Evolutionary conservation across 345 rosid species (phyloP).

Genomic region (Salix suchowensis): DNA sequence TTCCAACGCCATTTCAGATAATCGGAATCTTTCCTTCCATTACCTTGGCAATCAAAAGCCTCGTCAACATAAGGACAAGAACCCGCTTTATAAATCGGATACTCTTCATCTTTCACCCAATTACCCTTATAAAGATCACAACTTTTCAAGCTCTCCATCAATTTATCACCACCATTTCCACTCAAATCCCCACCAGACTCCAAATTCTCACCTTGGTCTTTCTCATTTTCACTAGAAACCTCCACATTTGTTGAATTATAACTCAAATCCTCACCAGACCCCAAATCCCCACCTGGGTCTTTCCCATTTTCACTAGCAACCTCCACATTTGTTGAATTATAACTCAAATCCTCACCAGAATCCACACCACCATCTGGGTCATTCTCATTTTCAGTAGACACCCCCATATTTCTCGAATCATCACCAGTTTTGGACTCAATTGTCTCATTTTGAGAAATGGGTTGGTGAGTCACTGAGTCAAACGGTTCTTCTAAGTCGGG

Average conservation of each 20-base stretch:
- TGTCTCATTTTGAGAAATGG: background rate
- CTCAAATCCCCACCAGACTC: slow-evolving; percentile 1
- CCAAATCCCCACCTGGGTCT: background rate
- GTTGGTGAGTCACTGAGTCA: background rate
- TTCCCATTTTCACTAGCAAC: background rate
- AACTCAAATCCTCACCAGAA: background rate
- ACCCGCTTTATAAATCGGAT: slow-evolving; percentile 69
- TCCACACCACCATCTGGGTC: background rate
- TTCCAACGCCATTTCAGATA: slow-evolving; percentile 86
- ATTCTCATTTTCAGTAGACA: background rate
- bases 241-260: background rate
- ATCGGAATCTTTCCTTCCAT: slow-evolving; percentile 67
- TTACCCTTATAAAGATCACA: slow-evolving; percentile 73
- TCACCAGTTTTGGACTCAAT: background rate
- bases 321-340: background rate
- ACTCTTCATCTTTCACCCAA: slow-evolving; percentile 67
- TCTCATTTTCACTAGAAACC: background rate
- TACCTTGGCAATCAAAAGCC: slow-evolving; percentile 79
- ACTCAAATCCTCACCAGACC: background rate
- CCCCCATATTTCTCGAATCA: background rate
- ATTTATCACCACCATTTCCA: background rate
- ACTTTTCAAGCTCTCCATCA: slow-evolving; percentile 27
- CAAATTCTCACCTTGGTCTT: background rate
- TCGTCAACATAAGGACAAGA: slow-evolving; percentile 92
- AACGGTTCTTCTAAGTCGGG: slow-evolving; percentile 1